These are phyloP conservation scores for Brettanomyces naardenensis DNA, from an alignment of 805 yeast species.

Conservation along the genomic window DNA sequence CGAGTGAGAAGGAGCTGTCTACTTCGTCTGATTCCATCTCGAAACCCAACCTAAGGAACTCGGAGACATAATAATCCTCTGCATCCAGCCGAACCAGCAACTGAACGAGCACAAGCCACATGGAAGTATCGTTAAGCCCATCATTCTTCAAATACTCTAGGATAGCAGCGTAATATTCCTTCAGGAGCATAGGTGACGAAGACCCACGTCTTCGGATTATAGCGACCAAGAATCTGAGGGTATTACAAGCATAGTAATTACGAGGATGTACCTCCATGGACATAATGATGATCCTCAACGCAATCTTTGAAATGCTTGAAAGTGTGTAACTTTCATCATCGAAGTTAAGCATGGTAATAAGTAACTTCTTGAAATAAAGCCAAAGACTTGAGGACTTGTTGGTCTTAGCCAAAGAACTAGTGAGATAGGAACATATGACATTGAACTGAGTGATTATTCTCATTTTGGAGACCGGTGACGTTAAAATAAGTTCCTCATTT, in stretches of 20 bases:
- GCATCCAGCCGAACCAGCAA: constrained; percentile 4
- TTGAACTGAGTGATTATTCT: neutral
- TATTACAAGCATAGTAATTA: constrained; percentile 43
- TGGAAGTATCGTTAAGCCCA: constrained; percentile 15
- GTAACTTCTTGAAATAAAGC: constrained; percentile 18
- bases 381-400: constrained; percentile 29
- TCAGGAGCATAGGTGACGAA: constrained; percentile 1
- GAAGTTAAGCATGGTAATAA: neutral
- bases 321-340: neutral
- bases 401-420: constrained; percentile 19
- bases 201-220: constrained; percentile 2
- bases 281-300: constrained; percentile 14
- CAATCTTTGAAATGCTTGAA: neutral
- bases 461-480: neutral
- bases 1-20: neutral
- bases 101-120: constrained; percentile 16
- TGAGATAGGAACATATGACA: constrained; percentile 12
- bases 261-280: constrained; percentile 34
- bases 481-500: constrained; percentile 6
- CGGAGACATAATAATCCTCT: constrained; percentile 9
- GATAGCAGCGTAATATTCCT: neutral
- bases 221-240: constrained; percentile 20
- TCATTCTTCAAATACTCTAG: constrained; percentile 8
- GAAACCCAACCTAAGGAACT: constrained; percentile 3
- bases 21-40: neutral